A percentile compares a stretch with the other conserved stretches of the same genome.
Evolutionary conservation across 495 filamentous ascomycete genomes (phyloP).

Genomic region (Lasiosphaeriaceae sp.): DNA sequence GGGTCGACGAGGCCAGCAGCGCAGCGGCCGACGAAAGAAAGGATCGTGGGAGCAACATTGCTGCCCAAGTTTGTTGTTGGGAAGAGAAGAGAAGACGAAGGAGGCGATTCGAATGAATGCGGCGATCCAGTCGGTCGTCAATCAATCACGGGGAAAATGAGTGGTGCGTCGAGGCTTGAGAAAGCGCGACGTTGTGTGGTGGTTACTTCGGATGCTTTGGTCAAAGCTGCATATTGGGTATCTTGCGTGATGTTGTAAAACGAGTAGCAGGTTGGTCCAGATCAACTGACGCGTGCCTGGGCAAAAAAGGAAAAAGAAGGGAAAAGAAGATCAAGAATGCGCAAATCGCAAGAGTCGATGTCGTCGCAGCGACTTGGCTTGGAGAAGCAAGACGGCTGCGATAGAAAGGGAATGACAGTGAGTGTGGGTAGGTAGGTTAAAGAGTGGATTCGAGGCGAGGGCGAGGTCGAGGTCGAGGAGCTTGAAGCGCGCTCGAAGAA

Average conservation of each 20-base stretch:
- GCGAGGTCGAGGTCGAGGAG: not conserved
- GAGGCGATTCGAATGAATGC: not conserved
- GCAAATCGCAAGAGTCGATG: not conserved
- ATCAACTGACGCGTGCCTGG: conserved; percentile 15
- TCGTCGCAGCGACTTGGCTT: not conserved
- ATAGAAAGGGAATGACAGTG: not conserved
- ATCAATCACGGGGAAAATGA: not conserved
- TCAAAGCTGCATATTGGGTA: conserved; percentile 4
- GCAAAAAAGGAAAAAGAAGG: not conserved
- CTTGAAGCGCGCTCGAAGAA: conserved; percentile 2
- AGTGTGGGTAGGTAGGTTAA: not conserved
- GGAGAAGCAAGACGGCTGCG: not conserved
- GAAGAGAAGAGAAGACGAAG: not conserved
- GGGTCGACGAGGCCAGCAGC: conserved; percentile 38
- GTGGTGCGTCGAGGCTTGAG: not conserved
- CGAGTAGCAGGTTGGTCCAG: conserved; percentile 10
- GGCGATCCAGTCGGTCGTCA: conserved; percentile 3
- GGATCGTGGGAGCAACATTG: conserved; percentile 30
- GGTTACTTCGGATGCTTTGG: not conserved
- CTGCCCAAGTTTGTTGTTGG: not conserved
- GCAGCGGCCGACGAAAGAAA: conserved; percentile 31
- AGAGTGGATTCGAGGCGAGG: not conserved
- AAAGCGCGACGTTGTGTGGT: not conserved
- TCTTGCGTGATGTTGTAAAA: not conserved
- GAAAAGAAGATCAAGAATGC: not conserved